These are phyloP conservation scores for Ogataea allantospora DNA, from an alignment of 805 yeast genomes.

Conservation along the genomic window DNA sequence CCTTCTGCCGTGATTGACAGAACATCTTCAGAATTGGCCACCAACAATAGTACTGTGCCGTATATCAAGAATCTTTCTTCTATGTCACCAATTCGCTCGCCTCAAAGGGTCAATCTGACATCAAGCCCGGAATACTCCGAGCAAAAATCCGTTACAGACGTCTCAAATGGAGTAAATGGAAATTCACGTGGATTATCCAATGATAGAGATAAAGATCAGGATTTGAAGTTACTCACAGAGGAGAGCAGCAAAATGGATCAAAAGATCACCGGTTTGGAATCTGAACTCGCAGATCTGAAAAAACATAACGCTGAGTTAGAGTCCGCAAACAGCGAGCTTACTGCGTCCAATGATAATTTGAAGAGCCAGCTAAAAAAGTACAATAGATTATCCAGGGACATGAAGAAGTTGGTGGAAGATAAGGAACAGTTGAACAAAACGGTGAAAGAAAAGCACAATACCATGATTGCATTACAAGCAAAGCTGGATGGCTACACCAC, in stretches of 20 bases:
- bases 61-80: neutral
- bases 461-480: conserved; percentile 10
- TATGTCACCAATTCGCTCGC: conserved; percentile 2
- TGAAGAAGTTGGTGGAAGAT: conserved; percentile 9
- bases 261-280: conserved; percentile 39
- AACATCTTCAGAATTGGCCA: neutral
- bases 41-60: neutral
- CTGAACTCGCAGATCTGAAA: conserved; percentile 18
- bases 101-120: neutral
- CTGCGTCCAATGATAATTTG: conserved; percentile 6
- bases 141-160: neutral
- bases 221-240: conserved; percentile 42
- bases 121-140: conserved; percentile 1
- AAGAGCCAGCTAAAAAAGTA: conserved; percentile 10
- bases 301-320: conserved; percentile 12
- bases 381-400: conserved; percentile 8
- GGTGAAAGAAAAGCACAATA: conserved; percentile 10
- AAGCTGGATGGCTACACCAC: conserved; percentile 7
- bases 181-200: conserved; percentile 14
- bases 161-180: neutral
- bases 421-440: conserved; percentile 12
- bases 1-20: neutral
- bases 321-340: conserved; percentile 1
- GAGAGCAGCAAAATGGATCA: conserved; percentile 52
- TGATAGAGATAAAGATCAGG: conserved; percentile 35